Evolutionary conservation across 768 basidiomycete species (phyloP).

Genomic region (Kwoniella heveanensis): DNA sequence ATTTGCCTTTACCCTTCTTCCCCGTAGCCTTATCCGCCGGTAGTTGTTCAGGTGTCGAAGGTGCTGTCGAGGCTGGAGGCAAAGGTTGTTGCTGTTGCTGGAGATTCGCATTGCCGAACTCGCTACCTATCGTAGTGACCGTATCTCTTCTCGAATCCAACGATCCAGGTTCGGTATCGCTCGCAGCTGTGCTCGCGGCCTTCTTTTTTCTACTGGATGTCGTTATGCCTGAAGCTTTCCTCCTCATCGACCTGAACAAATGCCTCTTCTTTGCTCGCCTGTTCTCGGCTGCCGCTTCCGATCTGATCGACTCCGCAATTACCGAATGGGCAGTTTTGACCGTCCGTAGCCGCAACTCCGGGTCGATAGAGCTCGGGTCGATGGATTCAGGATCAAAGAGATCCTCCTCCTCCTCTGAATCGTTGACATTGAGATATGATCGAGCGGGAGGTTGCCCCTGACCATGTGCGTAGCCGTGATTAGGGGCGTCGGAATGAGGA

Average conservation of each 20-base stretch:
- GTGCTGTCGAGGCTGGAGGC: background rate
- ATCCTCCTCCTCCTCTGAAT: slow-evolving; percentile 40
- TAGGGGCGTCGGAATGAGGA: background rate
- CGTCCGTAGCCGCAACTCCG: slow-evolving; percentile 80
- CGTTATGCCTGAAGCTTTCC: slow-evolving; percentile 29
- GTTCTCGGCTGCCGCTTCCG: slow-evolving; percentile 64
- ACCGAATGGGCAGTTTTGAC: slow-evolving; percentile 91
- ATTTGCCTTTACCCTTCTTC: slow-evolving; percentile 15
- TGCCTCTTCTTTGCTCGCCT: slow-evolving; percentile 39
- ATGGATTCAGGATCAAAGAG: slow-evolving; percentile 30
- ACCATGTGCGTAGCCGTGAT: background rate
- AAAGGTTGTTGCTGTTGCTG: background rate
- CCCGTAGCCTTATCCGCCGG: slow-evolving; percentile 1
- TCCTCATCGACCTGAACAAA: slow-evolving; percentile 36
- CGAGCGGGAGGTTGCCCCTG: slow-evolving; percentile 2
- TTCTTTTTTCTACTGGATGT: slow-evolving; percentile 22
- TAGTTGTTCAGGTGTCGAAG: background rate
- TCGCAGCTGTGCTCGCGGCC: slow-evolving; percentile 1
- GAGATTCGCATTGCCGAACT: slow-evolving; percentile 6
- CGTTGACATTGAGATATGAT: slow-evolving; percentile 20
- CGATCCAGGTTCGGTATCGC: background rate
- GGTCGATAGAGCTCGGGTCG: slow-evolving; percentile 61
- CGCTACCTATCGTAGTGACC: slow-evolving; percentile 7
- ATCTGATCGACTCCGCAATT: slow-evolving; percentile 79
- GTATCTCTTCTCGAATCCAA: slow-evolving; percentile 15